phyloP scores from a whole-genome alignment of 192 early-diverging fungal genomes.

The Nowakowskiella sp. region DNA sequence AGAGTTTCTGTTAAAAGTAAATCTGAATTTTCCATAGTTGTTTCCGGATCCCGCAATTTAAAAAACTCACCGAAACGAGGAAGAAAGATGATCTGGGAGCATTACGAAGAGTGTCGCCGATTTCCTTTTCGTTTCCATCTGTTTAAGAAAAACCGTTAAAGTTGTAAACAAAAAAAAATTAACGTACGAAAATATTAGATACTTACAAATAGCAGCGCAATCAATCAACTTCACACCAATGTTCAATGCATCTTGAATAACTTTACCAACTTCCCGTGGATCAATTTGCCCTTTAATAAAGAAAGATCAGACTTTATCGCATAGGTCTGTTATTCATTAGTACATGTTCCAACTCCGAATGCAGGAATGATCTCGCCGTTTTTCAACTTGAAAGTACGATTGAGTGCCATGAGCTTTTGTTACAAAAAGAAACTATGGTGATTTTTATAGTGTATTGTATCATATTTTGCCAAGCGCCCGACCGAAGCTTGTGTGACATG shows the following conservation, averaged over 20 bases:
- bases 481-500: too few species aligned
- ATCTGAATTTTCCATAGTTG: slow-evolving; percentile 12
- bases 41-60: slow-evolving; percentile 69
- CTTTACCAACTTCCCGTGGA: slow-evolving; percentile 43
- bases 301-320: too few species aligned
- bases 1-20: not conserved
- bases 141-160: too few species aligned
- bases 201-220: slow-evolving; percentile 37
- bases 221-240: slow-evolving; percentile 54
- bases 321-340: not conserved
- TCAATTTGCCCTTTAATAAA: slow-evolving; percentile 52
- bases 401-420: not conserved
- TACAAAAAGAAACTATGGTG: too few species aligned
- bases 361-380: slow-evolving; percentile 19
- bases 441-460: too few species aligned
- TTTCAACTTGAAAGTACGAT: slow-evolving; percentile 9
- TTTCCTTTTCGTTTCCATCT: slow-evolving; percentile 70
- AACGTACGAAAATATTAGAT: too few species aligned
- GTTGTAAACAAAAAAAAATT: too few species aligned
- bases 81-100: too few species aligned
- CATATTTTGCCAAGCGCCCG: too few species aligned
- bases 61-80: too few species aligned
- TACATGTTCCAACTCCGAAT: slow-evolving; percentile 29
- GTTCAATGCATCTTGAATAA: slow-evolving; percentile 54
- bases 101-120: slow-evolving; percentile 63